These are phyloP conservation scores for Sporormia fimetaria DNA, from an alignment of 495 filamentous ascomycete species.

Conservation along the genomic window DNA sequence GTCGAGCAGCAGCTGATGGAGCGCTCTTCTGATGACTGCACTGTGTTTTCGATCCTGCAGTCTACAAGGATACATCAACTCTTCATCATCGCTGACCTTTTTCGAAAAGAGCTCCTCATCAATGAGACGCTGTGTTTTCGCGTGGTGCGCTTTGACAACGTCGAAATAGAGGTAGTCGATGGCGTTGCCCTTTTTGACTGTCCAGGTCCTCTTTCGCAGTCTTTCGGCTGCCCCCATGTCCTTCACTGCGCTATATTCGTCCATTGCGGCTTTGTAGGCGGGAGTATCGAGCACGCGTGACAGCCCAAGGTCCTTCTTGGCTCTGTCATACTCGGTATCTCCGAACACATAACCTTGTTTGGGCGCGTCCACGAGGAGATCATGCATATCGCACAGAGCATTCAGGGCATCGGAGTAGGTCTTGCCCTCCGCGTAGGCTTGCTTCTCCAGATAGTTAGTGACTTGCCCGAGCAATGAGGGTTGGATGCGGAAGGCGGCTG, in stretches of 20 bases:
- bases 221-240: constrained; percentile 7
- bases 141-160: constrained; percentile 43
- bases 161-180: constrained; percentile 64
- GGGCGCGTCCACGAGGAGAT: constrained; percentile 66
- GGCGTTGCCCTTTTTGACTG: constrained; percentile 43
- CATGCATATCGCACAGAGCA: constrained; percentile 56
- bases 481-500: constrained; percentile 56
- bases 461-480: constrained; percentile 58
- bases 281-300: constrained; percentile 23
- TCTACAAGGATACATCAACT: constrained; percentile 7
- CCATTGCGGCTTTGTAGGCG: constrained; percentile 30
- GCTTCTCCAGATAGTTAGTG: constrained; percentile 60
- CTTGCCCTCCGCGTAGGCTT: constrained; percentile 50
- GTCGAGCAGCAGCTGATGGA: neutral
- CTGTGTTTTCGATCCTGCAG: neutral
- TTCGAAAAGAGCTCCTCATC: constrained; percentile 28
- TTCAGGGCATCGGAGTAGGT: constrained; percentile 46
- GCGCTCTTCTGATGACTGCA: constrained; percentile 1
- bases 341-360: constrained; percentile 68
- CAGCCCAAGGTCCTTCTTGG: constrained; percentile 32
- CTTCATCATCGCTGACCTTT: constrained; percentile 11
- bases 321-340: constrained; percentile 42
- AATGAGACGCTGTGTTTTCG: constrained; percentile 39
- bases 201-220: constrained; percentile 27
- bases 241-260: constrained; percentile 3